Conservation (phyloP, 1,139 yeast genomes). For the Candida gigantensis region DNA sequence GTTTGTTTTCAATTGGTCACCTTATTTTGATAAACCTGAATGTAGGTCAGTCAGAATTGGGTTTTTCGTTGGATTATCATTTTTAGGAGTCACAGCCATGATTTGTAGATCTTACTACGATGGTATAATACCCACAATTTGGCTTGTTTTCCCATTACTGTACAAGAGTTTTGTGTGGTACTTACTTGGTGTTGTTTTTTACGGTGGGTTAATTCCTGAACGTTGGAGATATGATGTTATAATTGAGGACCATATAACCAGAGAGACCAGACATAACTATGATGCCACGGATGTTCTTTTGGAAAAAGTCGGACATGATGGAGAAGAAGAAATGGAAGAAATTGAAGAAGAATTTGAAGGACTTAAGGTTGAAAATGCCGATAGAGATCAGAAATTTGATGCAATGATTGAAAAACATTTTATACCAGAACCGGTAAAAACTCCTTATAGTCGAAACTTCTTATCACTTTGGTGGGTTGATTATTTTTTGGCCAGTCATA, state of each 20-base stretch:
- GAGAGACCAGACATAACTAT: constrained; percentile 27
- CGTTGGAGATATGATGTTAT: constrained; percentile 72
- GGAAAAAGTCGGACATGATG: constrained; percentile 39
- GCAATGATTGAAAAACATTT: constrained; percentile 54
- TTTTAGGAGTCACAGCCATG: constrained; percentile 70
- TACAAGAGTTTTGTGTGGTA: constrained; percentile 73
- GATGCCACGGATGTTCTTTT: constrained; percentile 35
- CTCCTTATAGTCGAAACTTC: constrained; percentile 49
- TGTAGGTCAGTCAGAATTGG: constrained; percentile 76
- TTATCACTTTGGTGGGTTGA: constrained; percentile 85
- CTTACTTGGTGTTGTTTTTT: constrained; percentile 78
- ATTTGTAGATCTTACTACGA: constrained; percentile 56
- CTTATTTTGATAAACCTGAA: constrained; percentile 84
- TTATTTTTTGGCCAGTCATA: constrained; percentile 75
- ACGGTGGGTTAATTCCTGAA: constrained; percentile 89
- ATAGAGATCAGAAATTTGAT: constrained; percentile 28
- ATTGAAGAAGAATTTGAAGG: constrained; percentile 36
- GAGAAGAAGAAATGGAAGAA: constrained; percentile 49
- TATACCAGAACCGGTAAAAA: constrained; percentile 47
- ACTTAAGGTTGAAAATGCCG: constrained; percentile 16
- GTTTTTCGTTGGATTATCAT: constrained; percentile 81
- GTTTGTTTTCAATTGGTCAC: constrained; percentile 83
- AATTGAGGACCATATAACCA: constrained; percentile 40
- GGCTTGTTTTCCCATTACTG: constrained; percentile 60
- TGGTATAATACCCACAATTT: constrained; percentile 54